A percentile compares a stretch with the other conserved stretches of the same genome.
phyloP scores from a whole-genome alignment of 164 flowering plant genomes.

The Liriodendron chinense region DNA sequence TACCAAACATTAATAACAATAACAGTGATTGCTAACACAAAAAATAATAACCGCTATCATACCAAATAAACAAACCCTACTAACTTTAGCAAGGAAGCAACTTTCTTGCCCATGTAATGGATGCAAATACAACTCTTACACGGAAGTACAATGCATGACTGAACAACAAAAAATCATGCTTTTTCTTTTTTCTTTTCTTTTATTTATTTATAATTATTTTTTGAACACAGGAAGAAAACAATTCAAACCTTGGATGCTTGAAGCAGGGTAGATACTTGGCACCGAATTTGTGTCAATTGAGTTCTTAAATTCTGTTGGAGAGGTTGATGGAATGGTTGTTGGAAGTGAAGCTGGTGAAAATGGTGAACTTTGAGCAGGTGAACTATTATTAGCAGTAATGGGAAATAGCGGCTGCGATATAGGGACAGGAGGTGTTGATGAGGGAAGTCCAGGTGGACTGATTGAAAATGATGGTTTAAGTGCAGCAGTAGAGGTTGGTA shows the following conservation, averaged over 20 bases:
- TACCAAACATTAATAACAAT: too few relatives aligned
- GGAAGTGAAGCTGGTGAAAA: slow-evolving; percentile 44
- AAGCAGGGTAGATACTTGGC: slow-evolving; percentile 30
- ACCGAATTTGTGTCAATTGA: slow-evolving; percentile 29
- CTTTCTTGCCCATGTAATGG: too few relatives aligned
- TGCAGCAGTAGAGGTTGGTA: slow-evolving; percentile 39
- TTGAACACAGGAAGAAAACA: not conserved
- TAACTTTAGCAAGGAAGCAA: too few relatives aligned
- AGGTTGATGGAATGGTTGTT: slow-evolving; percentile 34
- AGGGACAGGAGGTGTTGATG: slow-evolving; percentile 43
- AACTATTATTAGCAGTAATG: slow-evolving; percentile 40
- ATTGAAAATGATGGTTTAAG: slow-evolving; percentile 46
- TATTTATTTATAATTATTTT: too few relatives aligned
- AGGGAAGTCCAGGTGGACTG: slow-evolving; percentile 67
- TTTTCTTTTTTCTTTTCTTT: too few relatives aligned
- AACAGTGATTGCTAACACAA: too few relatives aligned
- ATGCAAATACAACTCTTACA: too few relatives aligned
- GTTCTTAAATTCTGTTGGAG: slow-evolving; percentile 45
- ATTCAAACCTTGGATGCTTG: slow-evolving; percentile 44
- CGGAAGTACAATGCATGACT: too few relatives aligned
- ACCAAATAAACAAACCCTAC: too few relatives aligned
- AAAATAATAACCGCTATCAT: too few relatives aligned
- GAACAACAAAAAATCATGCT: too few relatives aligned
- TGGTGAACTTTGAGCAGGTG: slow-evolving; percentile 50
- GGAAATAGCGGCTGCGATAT: slow-evolving; percentile 91